Conservation (phyloP, 169 alveolate genomes). For the Cryptosporidium xiaoi region DNA sequence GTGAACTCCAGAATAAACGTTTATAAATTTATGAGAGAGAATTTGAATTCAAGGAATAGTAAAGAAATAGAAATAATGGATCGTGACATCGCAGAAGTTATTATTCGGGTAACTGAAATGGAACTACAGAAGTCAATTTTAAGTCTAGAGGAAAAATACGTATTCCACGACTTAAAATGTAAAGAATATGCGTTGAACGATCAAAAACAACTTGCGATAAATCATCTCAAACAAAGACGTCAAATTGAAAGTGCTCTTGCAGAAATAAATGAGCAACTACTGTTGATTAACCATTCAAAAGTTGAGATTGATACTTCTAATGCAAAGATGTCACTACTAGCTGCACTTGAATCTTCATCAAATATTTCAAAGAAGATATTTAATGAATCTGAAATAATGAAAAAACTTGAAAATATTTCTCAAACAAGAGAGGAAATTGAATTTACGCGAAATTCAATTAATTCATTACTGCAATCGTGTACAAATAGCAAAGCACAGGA, state of each 20-base stretch:
- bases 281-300: conserved; percentile 33
- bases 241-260: conserved; percentile 58
- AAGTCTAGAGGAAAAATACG: conserved; percentile 37
- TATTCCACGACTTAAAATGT: conserved; percentile 53
- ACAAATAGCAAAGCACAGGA: conserved; percentile 1
- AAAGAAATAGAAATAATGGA: conserved; percentile 47
- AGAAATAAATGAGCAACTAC: conserved; percentile 59
- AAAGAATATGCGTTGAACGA: conserved; percentile 46
- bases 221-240: conserved; percentile 46
- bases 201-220: conserved; percentile 65
- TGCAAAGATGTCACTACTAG: conserved; percentile 42
- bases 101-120: conserved; percentile 24
- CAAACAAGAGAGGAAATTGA: conserved; percentile 41
- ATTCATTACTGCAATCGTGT: conserved; percentile 44
- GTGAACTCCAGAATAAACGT: conserved; percentile 9
- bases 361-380: conserved; percentile 22
- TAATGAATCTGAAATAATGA: conserved; percentile 37
- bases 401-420: conserved; percentile 38
- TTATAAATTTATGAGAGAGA: conserved; percentile 13
- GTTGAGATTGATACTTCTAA: conserved; percentile 40
- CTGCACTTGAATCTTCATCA: conserved; percentile 56
- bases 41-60: neutral
- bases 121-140: conserved; percentile 33
- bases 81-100: conserved; percentile 38
- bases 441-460: conserved; percentile 28